phyloP scores from a whole-genome alignment of 2,329 filamentous ascomycete species.

The Fusarium secorum region DNA sequence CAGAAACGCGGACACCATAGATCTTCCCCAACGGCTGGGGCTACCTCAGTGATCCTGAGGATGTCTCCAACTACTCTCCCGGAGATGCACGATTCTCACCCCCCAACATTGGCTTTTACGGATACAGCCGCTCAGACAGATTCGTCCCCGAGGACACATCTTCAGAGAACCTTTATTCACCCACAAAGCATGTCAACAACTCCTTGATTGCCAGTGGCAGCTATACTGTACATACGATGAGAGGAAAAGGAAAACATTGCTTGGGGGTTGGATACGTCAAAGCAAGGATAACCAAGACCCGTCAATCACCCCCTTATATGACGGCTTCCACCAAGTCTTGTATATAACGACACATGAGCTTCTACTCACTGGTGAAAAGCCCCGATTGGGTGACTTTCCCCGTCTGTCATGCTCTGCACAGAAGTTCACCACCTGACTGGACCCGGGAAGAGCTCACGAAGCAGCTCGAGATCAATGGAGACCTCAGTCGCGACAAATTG shows the following conservation, averaged over 20 bases:
- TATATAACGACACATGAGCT: background rate
- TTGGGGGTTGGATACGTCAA: background rate
- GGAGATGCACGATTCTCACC: background rate
- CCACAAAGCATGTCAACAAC: rapidly evolving
- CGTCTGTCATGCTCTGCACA: background rate
- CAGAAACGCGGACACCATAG: background rate
- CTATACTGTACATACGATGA: background rate
- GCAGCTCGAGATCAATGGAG: background rate
- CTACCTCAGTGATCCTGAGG: background rate
- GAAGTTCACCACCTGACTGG: background rate
- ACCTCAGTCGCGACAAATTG: no score
- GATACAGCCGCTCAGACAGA: background rate
- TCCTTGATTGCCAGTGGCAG: background rate
- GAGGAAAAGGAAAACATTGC: background rate
- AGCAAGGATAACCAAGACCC: no score
- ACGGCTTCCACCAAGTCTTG: background rate
- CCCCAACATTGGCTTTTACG: background rate
- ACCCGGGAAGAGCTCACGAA: background rate
- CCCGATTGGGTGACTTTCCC: background rate
- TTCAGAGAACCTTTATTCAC: background rate
- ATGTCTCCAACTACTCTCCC: background rate
- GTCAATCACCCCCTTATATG: no score
- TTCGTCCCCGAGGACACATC: background rate
- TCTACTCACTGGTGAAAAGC: background rate
- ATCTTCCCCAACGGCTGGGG: background rate